Evolutionary conservation across 768 basidiomycete genomes (phyloP), one percentile per base, ranked within the genome.

Genomic region (Austroboletus eburneus): DNA sequence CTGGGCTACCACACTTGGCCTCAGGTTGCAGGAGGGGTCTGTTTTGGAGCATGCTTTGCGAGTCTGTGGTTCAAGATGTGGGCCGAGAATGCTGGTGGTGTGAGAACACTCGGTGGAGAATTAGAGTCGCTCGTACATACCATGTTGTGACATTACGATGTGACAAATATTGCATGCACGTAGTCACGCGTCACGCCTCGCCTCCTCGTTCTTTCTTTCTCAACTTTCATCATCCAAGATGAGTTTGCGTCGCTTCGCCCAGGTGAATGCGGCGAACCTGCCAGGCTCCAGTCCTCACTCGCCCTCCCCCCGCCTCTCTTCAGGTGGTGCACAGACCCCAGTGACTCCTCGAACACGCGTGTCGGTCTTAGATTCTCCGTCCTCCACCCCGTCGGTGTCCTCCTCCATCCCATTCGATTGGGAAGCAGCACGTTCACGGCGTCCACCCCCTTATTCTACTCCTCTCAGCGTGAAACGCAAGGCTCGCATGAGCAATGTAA

Each of bases 381-480:
- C 78, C 29, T 67, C 76, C 2, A 81, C 84, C 0, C 81, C 86
- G 4, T 91, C 89, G 3, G 72, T 86, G 39, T 87, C 88, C 5
- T 83, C 85, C 1, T 83, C 85, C 7, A 65, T 75, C 9, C 85
- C 89, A 1, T 92, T 92, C 57, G 89, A 92, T 69, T 91, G 90
- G 90, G 84, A 87, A 24, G 89, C 90, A 0, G 90, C 82, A 12
- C 74, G 84, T n/a, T 74, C 79, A 1, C 72, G 77, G 41, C 74
- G 73, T 50, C 82, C 86, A 4, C 79, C 89, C 4, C 89, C 89
- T 3, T 91, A 85, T 72, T 72, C 71, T 3, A 81, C 82, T 0
- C 86, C 86, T 2, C 60, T 73, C 7, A 67, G 68, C 42, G 72
- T 60, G 42, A 79, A 75, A 61, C 68, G 69, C 34, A 74, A 58